A percentile compares a stretch with the other conserved stretches of the same genome.
Evolutionary conservation across 2,329 filamentous ascomycete genomes (phyloP).

Genomic region (Nemania sp.): DNA sequence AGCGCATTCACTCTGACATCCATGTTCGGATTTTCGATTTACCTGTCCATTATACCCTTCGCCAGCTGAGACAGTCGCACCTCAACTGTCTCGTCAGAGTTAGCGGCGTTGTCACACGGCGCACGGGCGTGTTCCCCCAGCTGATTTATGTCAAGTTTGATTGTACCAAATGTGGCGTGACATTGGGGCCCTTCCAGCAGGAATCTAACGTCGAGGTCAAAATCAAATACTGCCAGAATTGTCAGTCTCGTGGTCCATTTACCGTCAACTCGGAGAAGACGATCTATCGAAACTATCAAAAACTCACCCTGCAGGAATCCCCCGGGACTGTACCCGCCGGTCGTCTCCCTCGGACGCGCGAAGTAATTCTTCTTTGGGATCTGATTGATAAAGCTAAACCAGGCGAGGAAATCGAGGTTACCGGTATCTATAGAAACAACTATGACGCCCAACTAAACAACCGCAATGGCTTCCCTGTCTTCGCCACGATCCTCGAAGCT

Average conservation of each 20-base stretch:
- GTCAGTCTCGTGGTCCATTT: slow-evolving; percentile 94
- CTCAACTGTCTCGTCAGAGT: slow-evolving; percentile 96
- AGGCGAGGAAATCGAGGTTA: slow-evolving; percentile 97
- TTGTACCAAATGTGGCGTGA: slow-evolving; percentile 91
- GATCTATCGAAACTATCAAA: slow-evolving; percentile 98
- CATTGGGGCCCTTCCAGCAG: slow-evolving; percentile 95
- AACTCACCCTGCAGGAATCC: slow-evolving; percentile 95
- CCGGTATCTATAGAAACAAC: slow-evolving; percentile 97
- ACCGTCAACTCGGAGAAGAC: slow-evolving; percentile 97
- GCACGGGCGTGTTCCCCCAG: slow-evolving; percentile 96
- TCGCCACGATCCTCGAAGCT: slow-evolving; percentile 96
- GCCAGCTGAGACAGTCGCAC: slow-evolving; percentile 93
- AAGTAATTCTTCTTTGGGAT: slow-evolving; percentile 96
- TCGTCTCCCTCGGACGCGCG: slow-evolving; percentile 89
- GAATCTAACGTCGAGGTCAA: slow-evolving; percentile 97
- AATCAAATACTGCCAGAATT: slow-evolving; percentile 95
- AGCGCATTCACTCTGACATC: slow-evolving; percentile 96
- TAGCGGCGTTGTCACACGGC: slow-evolving; percentile 92
- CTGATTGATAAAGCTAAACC: slow-evolving; percentile 97
- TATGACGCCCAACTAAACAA: slow-evolving; percentile 98
- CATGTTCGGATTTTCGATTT: slow-evolving; percentile 97
- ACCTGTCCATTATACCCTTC: slow-evolving; percentile 93
- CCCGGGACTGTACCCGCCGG: slow-evolving; percentile 96
- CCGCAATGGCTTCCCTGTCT: slow-evolving; percentile 98
- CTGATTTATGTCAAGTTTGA: slow-evolving; percentile 99